Conservation (phyloP, 768 basidiomycete genomes). For the Rhodocollybia butyracea region DNA sequence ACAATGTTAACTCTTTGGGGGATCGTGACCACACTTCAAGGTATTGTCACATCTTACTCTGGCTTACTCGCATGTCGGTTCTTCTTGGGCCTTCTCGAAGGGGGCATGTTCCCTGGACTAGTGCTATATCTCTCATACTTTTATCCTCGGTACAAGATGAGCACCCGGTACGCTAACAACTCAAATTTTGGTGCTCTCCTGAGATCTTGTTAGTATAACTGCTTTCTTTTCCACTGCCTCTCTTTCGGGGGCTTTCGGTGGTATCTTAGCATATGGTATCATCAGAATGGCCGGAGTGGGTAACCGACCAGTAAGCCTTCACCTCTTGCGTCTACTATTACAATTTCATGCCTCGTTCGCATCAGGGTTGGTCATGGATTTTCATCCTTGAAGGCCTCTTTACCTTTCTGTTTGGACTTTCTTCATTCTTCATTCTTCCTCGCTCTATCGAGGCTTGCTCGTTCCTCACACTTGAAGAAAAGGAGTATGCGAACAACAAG, state of each 20-base stretch:
- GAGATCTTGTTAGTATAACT: constrained; percentile 17
- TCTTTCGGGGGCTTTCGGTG: constrained; percentile 38
- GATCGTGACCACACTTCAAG: constrained; percentile 38
- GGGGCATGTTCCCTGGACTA: constrained; percentile 16
- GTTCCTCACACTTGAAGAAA: constrained; percentile 31
- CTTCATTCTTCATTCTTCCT: constrained; percentile 34
- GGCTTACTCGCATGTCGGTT: constrained; percentile 42
- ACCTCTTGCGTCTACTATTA: too few species aligned
- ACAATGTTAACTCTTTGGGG: constrained; percentile 45
- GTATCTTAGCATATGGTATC: constrained; percentile 41
- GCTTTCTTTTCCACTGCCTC: constrained; percentile 24
- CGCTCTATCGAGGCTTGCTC: constrained; percentile 23
- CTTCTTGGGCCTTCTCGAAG: constrained; percentile 43
- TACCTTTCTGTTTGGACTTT: constrained; percentile 14
- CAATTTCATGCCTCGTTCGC: too few species aligned
- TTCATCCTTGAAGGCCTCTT: constrained; percentile 26
- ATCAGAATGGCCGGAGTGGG: constrained; percentile 38
- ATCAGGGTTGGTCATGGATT: constrained; percentile 45
- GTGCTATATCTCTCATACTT: constrained; percentile 4
- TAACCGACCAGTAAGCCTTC: constrained; percentile 28
- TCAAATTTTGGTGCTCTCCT: background rate
- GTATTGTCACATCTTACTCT: constrained; percentile 30
- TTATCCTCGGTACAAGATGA: constrained; percentile 7
- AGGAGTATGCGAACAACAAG: constrained; percentile 14
- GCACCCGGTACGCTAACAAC: background rate